Evolutionary conservation across 495 filamentous ascomycete species (phyloP).

Genomic region (Chaetomium fimeti): DNA sequence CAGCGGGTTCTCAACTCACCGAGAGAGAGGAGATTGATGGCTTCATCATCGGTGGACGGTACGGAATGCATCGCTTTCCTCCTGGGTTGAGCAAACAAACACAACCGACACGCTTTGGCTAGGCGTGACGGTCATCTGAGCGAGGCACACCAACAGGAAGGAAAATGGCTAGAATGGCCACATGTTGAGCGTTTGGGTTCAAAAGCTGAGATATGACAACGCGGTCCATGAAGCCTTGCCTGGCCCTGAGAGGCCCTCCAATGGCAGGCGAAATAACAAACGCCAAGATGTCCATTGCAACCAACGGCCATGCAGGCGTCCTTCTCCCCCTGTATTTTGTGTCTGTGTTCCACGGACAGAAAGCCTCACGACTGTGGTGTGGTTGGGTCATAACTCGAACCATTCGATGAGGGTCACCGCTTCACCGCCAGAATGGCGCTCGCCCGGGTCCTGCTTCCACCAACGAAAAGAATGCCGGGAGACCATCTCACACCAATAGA

Average conservation of each 20-base stretch:
- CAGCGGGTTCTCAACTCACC: constrained; percentile 15
- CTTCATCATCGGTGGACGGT: constrained; percentile 3
- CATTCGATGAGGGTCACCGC: background rate
- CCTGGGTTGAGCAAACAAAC: background rate
- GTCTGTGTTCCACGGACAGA: too few relatives aligned
- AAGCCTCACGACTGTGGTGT: too few relatives aligned
- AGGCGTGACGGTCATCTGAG: background rate
- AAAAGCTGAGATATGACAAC: background rate
- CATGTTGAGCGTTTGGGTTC: background rate
- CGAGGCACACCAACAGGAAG: background rate
- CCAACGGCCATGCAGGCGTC: too few relatives aligned
- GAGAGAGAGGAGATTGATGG: constrained; percentile 26
- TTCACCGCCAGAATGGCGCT: background rate
- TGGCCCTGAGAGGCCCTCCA: background rate
- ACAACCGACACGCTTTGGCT: background rate
- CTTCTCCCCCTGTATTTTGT: too few relatives aligned
- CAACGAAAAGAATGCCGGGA: background rate
- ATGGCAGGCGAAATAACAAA: background rate
- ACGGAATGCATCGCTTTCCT: background rate
- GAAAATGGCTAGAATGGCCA: background rate
- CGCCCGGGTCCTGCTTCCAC: background rate
- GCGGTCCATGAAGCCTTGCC: background rate
- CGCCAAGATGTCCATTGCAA: too few relatives aligned
- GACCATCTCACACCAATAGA: background rate
- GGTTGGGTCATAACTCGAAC: too few relatives aligned